Conservation (phyloP, 805 yeast species). For the Zygosaccharomyces bisporus region DNA sequence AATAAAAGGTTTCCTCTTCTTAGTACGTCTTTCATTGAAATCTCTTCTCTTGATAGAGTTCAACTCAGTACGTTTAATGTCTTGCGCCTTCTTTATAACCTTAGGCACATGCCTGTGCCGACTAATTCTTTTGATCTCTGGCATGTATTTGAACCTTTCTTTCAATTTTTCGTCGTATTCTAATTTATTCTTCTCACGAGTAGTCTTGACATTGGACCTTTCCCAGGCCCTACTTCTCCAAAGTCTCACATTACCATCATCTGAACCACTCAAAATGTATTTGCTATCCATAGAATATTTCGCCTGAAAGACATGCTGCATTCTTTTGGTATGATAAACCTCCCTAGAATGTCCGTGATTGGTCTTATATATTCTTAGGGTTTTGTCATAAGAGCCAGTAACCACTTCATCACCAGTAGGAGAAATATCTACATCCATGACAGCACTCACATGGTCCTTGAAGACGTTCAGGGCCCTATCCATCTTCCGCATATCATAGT, state of each 20-base stretch:
- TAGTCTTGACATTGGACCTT: conserved; percentile 73
- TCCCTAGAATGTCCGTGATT: conserved; percentile 91
- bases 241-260: conserved; percentile 89
- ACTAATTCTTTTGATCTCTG: conserved; percentile 84
- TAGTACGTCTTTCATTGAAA: conserved; percentile 75
- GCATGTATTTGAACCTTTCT: conserved; percentile 92
- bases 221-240: conserved; percentile 92
- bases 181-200: conserved; percentile 73
- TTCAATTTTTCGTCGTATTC: conserved; percentile 91
- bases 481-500: conserved; percentile 96
- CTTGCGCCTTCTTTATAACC: conserved; percentile 83
- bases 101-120: conserved; percentile 91
- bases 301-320: conserved; percentile 90
- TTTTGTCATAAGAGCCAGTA: conserved; percentile 92
- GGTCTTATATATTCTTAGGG: conserved; percentile 73
- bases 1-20: conserved; percentile 55
- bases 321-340: conserved; percentile 92
- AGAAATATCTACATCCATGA: conserved; percentile 88
- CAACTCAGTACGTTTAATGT: conserved; percentile 73
- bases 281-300: conserved; percentile 85
- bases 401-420: conserved; percentile 97
- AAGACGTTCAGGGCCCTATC: conserved; percentile 74
- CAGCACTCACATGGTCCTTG: conserved; percentile 95
- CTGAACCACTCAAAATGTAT: conserved; percentile 86
- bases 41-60: conserved; percentile 75